Base-by-base conservation (phyloP, 768 basidiomycete genomes). In the Auricularia sp. region DNA sequence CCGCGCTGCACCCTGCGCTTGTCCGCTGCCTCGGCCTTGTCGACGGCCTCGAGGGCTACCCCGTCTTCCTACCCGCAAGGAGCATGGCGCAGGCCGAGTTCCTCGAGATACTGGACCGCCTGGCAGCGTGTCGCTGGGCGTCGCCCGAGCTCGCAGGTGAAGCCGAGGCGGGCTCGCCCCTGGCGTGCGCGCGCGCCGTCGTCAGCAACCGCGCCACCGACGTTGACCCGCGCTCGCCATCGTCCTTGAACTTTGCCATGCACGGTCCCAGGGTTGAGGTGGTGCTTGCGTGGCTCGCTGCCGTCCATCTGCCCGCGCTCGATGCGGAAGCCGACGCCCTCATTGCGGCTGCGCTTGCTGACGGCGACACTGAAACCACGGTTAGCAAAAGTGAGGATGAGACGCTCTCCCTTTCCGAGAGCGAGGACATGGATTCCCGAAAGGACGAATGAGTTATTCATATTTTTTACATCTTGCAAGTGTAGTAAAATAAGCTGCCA, bases 71-170 rank as follows among this genome's bases (percentile, higher is more conserved):
- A 0, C 90, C 91, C 8, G 90, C 93, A 14, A 80, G 93, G 36
- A 91, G 90, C 12, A 91, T 93, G 87, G 86, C 88, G 0, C 93
- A 95, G 70, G 91, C 91, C 10, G 91, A 94, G 75, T 93, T 93
- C 68, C 77, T 91, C 65, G 93, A 95, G 73, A 80, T 91, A 7
- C 78, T 93, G 64, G 91, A 93, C 69, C 83, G 93, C 10, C 83
- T 95, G 53, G 86, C 89, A 0, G 75, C 80, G 8, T 87, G 39
- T 14, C 39, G 90, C 0, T 95, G 93, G 93, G 80, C 74, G 64
- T 77, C 77, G 23, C 91, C 90, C 6, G 73, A 81, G 11, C 63
- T 62, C 18, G 53, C 36, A 6, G 4, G 14, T 3, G 44, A 47
- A 8, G 34, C 47, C 0, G 36, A 62, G 21, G 34, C 56, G 36